Evolutionary conservation across 1,139 yeast species (phyloP).

Genomic region (Geotrichum carabidarum): DNA sequence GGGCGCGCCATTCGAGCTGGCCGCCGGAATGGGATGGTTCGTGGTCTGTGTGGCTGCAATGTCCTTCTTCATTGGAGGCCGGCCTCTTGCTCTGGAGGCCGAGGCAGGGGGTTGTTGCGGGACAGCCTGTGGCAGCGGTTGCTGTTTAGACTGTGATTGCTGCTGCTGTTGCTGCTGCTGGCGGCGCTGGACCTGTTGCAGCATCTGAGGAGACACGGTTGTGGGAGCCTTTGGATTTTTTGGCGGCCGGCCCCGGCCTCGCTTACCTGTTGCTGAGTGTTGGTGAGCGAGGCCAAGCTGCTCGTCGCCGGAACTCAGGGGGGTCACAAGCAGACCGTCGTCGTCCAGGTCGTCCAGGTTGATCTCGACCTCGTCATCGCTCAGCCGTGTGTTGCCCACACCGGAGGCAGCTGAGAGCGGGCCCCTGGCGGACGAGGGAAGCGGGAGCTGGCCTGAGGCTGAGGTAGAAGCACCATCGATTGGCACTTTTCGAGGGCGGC

Average conservation of each 20-base stretch:
- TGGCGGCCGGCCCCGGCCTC: conserved; percentile 18
- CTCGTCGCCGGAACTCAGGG: conserved; percentile 7
- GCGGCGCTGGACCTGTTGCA: background rate
- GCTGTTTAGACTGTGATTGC: background rate
- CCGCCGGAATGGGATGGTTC: background rate
- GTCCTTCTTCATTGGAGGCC: background rate
- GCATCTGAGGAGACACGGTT: background rate
- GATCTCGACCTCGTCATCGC: background rate
- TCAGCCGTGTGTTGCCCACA: background rate
- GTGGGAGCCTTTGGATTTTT: background rate
- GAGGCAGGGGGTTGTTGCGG: background rate
- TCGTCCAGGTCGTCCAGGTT: conserved; percentile 2
- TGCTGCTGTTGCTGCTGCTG: background rate
- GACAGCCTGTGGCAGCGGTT: background rate
- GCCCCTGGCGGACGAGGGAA: background rate
- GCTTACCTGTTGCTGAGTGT: conserved; percentile 1
- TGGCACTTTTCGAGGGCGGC: conserved; percentile 18
- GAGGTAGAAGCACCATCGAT: background rate
- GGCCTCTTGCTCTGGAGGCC: background rate
- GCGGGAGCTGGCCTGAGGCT: background rate
- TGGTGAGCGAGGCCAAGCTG: background rate
- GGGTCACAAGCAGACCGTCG: background rate
- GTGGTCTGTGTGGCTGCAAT: background rate
- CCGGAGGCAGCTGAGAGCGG: background rate
- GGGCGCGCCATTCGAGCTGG: background rate